A percentile compares a stretch with the other conserved stretches of the same genome.
phyloP scores from a whole-genome alignment of 306 rosid genomes.

The Dalbergia cochinchinensis region DNA sequence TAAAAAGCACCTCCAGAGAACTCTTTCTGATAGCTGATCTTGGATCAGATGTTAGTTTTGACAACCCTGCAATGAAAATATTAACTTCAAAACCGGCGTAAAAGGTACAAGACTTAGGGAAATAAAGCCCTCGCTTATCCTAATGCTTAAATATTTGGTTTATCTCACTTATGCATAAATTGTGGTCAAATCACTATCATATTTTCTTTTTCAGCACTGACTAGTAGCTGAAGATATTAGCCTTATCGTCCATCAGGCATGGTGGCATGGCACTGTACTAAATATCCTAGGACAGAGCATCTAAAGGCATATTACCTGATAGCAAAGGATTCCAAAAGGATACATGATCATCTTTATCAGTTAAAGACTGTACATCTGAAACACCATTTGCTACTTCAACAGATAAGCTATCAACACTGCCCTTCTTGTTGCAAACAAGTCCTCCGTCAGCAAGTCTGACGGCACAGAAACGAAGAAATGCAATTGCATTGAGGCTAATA shows the following conservation, averaged over 20 bases:
- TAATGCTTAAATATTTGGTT: conserved; percentile 16
- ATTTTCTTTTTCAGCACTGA: conserved; percentile 15
- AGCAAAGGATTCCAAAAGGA: conserved; percentile 96
- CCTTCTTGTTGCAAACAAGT: conserved; percentile 79
- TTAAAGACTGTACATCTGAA: conserved; percentile 53
- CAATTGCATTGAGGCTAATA: conserved; percentile 99
- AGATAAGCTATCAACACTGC: conserved; percentile 56
- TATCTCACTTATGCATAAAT: conserved; percentile 28
- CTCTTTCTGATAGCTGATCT: conserved; percentile 96
- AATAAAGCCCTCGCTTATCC: conserved; percentile 15
- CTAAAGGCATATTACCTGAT: conserved; percentile 67
- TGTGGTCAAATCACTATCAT: conserved; percentile 35
- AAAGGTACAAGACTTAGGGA: conserved; percentile 27
- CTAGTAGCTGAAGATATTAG: conserved; percentile 34
- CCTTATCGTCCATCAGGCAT: conserved; percentile 27
- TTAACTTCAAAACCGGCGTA: conserved; percentile 35
- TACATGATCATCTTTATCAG: conserved; percentile 79
- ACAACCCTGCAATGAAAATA: conserved; percentile 72
- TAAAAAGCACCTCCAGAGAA: conserved; percentile 96
- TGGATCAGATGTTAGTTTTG: conserved; percentile 92
- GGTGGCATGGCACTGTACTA: conserved; percentile 29
- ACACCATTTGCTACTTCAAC: conserved; percentile 53
- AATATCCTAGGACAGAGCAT: conserved; percentile 29
- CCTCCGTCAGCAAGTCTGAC: conserved; percentile 99
- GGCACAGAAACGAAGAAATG: conserved; percentile 98